A percentile compares a stretch with the other conserved stretches of the same genome.
Evolutionary conservation across 2,329 filamentous ascomycete genomes (phyloP).

Genomic region (Fusarium odoratissimum): DNA sequence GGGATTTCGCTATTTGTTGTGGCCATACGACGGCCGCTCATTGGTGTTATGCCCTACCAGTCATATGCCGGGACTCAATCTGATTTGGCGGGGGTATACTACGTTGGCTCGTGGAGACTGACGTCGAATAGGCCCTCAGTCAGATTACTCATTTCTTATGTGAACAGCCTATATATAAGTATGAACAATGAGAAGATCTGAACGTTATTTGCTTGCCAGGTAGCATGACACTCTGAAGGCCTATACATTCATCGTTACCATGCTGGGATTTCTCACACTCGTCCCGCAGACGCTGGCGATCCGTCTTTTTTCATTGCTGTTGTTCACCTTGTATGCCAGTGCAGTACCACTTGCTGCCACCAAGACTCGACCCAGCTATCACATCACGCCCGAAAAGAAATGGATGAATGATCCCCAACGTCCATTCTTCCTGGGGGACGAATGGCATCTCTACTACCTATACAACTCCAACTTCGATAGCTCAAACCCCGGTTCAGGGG

Average conservation of each 20-base stretch:
- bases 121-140: rapidly evolving
- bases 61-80: background rate
- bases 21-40: background rate
- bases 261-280: background rate
- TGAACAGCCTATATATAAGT: background rate
- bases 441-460: slow-evolving; percentile 4
- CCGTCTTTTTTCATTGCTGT: background rate
- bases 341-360: background rate
- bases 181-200: background rate
- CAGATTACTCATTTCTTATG: no score
- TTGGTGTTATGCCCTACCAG: no score
- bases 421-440: background rate
- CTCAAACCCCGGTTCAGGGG: background rate
- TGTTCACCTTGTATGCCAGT: background rate
- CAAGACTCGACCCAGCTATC: background rate
- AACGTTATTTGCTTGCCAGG: rapidly evolving
- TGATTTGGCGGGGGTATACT: rapidly evolving
- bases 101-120: background rate
- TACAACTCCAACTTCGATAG: background rate
- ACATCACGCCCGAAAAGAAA: background rate
- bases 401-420: slow-evolving; percentile 9
- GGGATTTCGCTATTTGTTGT: rapidly evolving
- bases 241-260: background rate
- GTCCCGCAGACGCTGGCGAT: background rate
- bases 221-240: background rate